Evolutionary conservation across 2,329 filamentous ascomycete species (phyloP).

Genomic region (Shiraia sp.): DNA sequence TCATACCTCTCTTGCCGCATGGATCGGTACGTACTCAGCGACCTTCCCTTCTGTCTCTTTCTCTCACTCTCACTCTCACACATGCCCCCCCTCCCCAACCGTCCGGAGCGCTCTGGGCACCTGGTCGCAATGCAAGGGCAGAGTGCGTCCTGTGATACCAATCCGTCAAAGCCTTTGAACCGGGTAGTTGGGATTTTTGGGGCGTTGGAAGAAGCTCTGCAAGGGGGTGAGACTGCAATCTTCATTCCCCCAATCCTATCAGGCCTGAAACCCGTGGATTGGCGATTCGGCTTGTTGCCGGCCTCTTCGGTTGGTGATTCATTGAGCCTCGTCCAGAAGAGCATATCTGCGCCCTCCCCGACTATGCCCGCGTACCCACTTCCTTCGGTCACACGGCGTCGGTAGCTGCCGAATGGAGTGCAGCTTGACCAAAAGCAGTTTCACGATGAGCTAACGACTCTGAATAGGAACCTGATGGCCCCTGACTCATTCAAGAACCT

Average conservation of each 20-base stretch:
- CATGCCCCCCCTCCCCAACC: slow-evolving; percentile 1
- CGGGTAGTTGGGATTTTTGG: slow-evolving; percentile 28
- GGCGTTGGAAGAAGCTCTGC: slow-evolving; percentile 13
- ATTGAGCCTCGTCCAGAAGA: slow-evolving; percentile 13
- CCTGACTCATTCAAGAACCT: slow-evolving; percentile 94
- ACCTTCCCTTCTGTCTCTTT: slow-evolving; percentile 18
- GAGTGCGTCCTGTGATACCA: slow-evolving; percentile 31
- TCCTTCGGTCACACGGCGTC: slow-evolving; percentile 26
- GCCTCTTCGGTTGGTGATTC: slow-evolving; percentile 17
- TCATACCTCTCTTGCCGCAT: slow-evolving; percentile 89
- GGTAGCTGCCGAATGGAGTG: slow-evolving; percentile 25
- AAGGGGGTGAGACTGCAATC: slow-evolving; percentile 27
- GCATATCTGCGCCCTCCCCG: slow-evolving; percentile 16
- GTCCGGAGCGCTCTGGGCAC: slow-evolving; percentile 8
- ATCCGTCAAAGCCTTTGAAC: slow-evolving; percentile 37
- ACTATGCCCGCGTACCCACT: slow-evolving; percentile 19
- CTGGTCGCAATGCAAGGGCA: slow-evolving; percentile 25
- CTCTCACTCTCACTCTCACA: slow-evolving; percentile 11
- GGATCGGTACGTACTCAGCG: slow-evolving; percentile 71
- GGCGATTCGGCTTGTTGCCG: slow-evolving; percentile 23
- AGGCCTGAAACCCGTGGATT: slow-evolving; percentile 32
- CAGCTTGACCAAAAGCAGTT: slow-evolving; percentile 12
- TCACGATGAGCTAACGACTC: slow-evolving; percentile 23
- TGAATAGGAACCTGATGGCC: slow-evolving; percentile 81
- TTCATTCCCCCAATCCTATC: slow-evolving; percentile 28